phyloP scores from a whole-genome alignment of 1,284 basidiomycete genomes.

The Microstroma glucosiphilum region DNA sequence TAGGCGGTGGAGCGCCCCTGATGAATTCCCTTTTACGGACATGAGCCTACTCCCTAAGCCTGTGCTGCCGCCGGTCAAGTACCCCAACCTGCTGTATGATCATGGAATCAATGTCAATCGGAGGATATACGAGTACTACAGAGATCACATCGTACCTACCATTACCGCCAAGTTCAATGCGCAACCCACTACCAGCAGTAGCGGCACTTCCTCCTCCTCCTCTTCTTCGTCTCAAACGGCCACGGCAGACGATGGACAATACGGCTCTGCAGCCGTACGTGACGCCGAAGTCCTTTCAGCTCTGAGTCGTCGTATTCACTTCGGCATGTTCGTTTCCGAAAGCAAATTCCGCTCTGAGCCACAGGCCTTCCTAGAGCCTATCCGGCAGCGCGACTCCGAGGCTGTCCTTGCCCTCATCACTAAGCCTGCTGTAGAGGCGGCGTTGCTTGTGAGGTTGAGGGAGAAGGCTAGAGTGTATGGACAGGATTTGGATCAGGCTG shows the following conservation, averaged over 20 bases:
- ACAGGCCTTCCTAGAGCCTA: conserved; percentile 82
- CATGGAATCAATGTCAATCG: conserved; percentile 84
- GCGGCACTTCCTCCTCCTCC: not conserved
- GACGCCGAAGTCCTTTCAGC: conserved; percentile 92
- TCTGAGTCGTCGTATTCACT: conserved; percentile 91
- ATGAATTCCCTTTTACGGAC: conserved; percentile 90
- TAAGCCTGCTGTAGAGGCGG: conserved; percentile 87
- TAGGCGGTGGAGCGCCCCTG: conserved; percentile 58
- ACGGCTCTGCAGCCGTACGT: conserved; percentile 85
- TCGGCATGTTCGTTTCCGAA: conserved; percentile 98
- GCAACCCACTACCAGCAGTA: conserved; percentile 1
- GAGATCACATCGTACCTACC: conserved; percentile 69
- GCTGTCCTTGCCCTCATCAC: conserved; percentile 72
- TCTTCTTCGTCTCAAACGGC: no score
- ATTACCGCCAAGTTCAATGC: conserved; percentile 58
- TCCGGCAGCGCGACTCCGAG: conserved; percentile 71
- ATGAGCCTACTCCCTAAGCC: conserved; percentile 69
- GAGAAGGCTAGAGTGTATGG: conserved; percentile 92
- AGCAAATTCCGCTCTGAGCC: conserved; percentile 85
- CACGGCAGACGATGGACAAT: conserved; percentile 86
- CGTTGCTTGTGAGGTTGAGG: conserved; percentile 73
- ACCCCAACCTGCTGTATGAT: conserved; percentile 69
- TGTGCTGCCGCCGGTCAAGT: conserved; percentile 68
- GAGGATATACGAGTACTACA: conserved; percentile 84
- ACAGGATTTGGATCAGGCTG: conserved; percentile 65